Evolutionary conservation across 768 basidiomycete genomes (phyloP).

Genomic region (Exidia glandulosa): DNA sequence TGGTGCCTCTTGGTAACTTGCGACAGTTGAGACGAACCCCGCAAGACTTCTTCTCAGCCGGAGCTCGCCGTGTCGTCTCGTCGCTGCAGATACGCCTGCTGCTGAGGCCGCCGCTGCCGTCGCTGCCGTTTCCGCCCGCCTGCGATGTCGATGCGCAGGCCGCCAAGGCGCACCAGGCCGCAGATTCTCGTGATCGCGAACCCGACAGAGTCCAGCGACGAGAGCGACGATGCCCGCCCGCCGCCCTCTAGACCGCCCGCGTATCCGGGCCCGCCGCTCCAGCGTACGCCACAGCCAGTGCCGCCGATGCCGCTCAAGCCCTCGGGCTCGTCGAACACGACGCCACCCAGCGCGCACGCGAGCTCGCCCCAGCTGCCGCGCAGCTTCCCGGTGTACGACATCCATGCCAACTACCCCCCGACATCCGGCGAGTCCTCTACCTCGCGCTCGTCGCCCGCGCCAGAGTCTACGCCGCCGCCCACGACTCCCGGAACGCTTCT

Average conservation of each 20-base stretch:
- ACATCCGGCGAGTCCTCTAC: constrained; percentile 24
- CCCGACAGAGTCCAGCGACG: constrained; percentile 32
- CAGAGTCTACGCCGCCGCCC: constrained; percentile 63
- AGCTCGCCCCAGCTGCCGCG: constrained; percentile 1
- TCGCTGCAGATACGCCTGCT: background rate
- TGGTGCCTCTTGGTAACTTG: too few species aligned
- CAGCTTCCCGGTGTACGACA: background rate
- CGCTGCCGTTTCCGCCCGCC: background rate
- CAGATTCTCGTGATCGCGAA: constrained; percentile 46
- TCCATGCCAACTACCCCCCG: background rate
- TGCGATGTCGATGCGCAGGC: background rate
- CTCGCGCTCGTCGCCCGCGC: constrained; percentile 39
- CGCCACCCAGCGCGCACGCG: constrained; percentile 7
- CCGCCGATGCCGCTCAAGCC: constrained; percentile 13
- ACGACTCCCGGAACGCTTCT: constrained; percentile 46
- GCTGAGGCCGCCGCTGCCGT: background rate
- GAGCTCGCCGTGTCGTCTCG: background rate
- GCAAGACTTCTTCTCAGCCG: background rate
- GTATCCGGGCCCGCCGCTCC: constrained; percentile 14
- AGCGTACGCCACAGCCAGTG: constrained; percentile 19
- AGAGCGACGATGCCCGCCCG: constrained; percentile 3
- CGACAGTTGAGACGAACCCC: too few species aligned
- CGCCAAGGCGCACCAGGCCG: background rate
- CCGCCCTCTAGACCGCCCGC: constrained; percentile 13
- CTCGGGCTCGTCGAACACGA: constrained; percentile 1